phyloP scores from a whole-genome alignment of 768 basidiomycete species.

The Nevesoporus exiguus region DNA sequence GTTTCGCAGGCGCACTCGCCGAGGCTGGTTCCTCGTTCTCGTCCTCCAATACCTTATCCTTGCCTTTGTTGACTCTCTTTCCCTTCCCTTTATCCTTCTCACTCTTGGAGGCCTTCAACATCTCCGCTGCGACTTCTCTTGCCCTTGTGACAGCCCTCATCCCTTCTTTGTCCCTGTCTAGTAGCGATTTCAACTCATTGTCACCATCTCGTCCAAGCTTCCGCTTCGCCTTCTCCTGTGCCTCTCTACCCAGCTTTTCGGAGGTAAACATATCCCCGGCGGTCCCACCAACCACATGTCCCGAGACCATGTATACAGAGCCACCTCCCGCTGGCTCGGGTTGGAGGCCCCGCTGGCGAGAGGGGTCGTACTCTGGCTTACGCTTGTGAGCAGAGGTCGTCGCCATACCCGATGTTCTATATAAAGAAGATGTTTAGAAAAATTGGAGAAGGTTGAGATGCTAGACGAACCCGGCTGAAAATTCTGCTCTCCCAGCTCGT shows the following conservation, averaged over 20 bases:
- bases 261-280: conserved; percentile 44
- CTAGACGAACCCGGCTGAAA: conserved; percentile 66
- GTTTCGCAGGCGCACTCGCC: conserved; percentile 30
- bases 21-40: conserved; percentile 17
- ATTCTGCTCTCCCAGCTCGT: conserved; percentile 80
- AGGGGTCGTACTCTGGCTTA: conserved; percentile 60
- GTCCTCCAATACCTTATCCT: conserved; percentile 10
- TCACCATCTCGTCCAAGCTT: conserved; percentile 60
- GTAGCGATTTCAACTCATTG: conserved; percentile 51
- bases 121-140: conserved; percentile 42
- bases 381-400: conserved; percentile 42
- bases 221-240: conserved; percentile 73
- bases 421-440: not conserved
- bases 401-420: conserved; percentile 74
- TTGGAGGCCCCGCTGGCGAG: conserved; percentile 71
- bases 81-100: conserved; percentile 17
- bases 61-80: conserved; percentile 17
- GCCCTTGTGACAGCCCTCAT: conserved; percentile 62
- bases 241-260: conserved; percentile 77
- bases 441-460: not conserved
- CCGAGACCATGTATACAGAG: conserved; percentile 78
- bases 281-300: conserved; percentile 63
- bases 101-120: conserved; percentile 20
- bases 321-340: conserved; percentile 41
- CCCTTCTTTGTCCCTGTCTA: conserved; percentile 65